Evolutionary conservation across 495 filamentous ascomycete species (phyloP).

Genomic region (Podospora pseudoanserina): DNA sequence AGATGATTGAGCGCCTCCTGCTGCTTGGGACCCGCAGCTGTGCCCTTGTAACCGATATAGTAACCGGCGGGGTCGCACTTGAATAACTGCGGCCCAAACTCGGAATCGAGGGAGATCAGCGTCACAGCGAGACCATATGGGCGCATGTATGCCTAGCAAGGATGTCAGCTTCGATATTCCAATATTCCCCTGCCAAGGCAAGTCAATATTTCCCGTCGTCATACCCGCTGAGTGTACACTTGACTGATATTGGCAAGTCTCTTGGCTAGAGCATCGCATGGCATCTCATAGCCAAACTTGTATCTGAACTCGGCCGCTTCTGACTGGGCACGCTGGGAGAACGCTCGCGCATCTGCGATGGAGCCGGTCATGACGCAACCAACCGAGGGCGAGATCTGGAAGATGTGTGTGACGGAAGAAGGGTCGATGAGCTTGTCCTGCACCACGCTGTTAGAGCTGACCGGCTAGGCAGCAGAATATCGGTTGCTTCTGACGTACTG

Average conservation of each 20-base stretch:
- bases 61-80: conserved; percentile 98
- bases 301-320: conserved; percentile 98
- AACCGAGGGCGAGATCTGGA: conserved; percentile 91
- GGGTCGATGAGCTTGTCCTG: conserved; percentile 99
- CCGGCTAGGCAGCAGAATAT: conserved; percentile 5
- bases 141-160: conserved; percentile 86
- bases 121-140: conserved; percentile 93
- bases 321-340: conserved; percentile 82
- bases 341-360: conserved; percentile 93
- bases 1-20: conserved; percentile 96
- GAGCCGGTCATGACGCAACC: conserved; percentile 98
- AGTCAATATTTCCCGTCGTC: conserved; percentile 23
- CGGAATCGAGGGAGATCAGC: conserved; percentile 86
- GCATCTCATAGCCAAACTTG: conserved; percentile 99
- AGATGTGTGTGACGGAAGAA: conserved; percentile 93
- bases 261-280: conserved; percentile 93
- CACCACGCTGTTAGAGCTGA: conserved; percentile 28
- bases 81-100: conserved; percentile 93
- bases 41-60: conserved; percentile 97
- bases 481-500: conserved; percentile 58
- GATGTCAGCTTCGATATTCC: conserved; percentile 18
- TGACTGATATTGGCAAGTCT: conserved; percentile 97
- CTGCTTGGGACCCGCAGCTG: conserved; percentile 92
- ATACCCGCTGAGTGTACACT: conserved; percentile 94
- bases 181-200: neutral